Conservation (phyloP, 305 asterid genomes). For the Lippia alba region DNA sequence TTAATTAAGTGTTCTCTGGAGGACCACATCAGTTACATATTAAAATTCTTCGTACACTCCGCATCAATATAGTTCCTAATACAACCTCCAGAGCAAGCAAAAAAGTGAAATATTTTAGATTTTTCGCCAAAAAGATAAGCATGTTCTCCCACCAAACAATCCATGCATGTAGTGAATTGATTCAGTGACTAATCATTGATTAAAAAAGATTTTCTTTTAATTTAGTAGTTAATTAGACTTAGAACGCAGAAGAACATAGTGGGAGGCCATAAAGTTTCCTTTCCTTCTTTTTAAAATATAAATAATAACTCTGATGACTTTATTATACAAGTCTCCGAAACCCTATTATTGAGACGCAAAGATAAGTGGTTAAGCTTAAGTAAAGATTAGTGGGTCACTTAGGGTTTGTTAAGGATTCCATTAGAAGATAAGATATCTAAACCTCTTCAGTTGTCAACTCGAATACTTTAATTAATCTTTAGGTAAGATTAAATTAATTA, state of each 20-base stretch:
- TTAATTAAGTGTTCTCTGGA: too few species aligned
- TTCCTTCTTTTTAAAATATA: conserved; percentile 17
- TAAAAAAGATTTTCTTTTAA: conserved; percentile 1
- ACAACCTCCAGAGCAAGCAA: conserved; percentile 21
- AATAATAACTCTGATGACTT: conserved; percentile 25
- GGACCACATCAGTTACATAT: too few species aligned
- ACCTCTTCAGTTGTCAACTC: conserved; percentile 27
- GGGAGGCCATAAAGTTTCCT: conserved; percentile 45
- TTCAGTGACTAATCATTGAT: neutral
- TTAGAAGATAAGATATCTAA: conserved; percentile 32
- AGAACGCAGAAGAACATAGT: conserved; percentile 20
- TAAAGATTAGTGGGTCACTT: conserved; percentile 36
- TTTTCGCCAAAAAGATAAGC: conserved; percentile 27
- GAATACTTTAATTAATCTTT: conserved; percentile 35
- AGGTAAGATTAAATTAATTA: conserved; percentile 36
- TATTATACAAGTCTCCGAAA: conserved; percentile 32
- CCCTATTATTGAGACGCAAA: conserved; percentile 36
- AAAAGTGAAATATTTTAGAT: conserved; percentile 14
- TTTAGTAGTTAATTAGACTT: conserved; percentile 26
- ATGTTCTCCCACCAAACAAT: conserved; percentile 40
- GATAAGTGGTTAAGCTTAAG: conserved; percentile 38
- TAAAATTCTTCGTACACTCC: too few species aligned
- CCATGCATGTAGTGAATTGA: conserved; percentile 9
- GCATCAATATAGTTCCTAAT: neutral
- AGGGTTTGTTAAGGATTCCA: conserved; percentile 33